phyloP scores from a whole-genome alignment of 2,329 filamentous ascomycete species.

The Alternaria gansuensis region DNA sequence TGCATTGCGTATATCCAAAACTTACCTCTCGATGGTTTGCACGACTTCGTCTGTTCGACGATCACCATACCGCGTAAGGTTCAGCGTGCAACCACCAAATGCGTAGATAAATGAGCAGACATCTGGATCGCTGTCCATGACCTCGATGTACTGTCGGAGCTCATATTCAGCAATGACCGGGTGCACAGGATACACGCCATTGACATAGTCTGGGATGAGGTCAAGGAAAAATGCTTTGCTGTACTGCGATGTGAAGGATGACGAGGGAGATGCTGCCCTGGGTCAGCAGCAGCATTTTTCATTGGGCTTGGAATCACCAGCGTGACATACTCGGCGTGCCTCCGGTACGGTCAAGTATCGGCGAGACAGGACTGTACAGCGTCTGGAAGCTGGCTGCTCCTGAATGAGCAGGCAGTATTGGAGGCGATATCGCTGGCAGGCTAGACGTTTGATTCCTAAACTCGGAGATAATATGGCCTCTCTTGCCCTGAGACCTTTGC shows the following conservation, averaged over 20 bases:
- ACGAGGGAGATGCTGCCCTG: conserved; percentile 28
- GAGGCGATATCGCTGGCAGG: conserved; percentile 31
- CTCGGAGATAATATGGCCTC: conserved; percentile 55
- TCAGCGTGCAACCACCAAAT: conserved; percentile 58
- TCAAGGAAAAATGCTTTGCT: conserved; percentile 52
- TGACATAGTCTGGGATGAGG: conserved; percentile 58
- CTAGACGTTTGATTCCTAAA: conserved; percentile 49
- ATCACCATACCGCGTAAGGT: conserved; percentile 52
- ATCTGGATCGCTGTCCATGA: conserved; percentile 53
- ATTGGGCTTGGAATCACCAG: background rate
- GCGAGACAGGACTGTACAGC: conserved; percentile 25
- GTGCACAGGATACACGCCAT: conserved; percentile 59
- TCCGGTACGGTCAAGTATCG: conserved; percentile 27
- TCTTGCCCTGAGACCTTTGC: conserved; percentile 50
- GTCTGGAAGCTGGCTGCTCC: conserved; percentile 20
- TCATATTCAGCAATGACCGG: conserved; percentile 58
- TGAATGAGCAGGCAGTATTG: conserved; percentile 38
- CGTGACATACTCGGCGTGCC: conserved; percentile 33
- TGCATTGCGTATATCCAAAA: too few species aligned
- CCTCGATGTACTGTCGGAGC: conserved; percentile 46
- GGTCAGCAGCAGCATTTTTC: conserved; percentile 18
- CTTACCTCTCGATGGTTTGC: conserved; percentile 39
- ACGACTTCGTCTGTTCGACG: conserved; percentile 45
- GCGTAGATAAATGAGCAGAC: conserved; percentile 56
- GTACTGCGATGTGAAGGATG: conserved; percentile 32